A percentile compares a stretch with the other conserved stretches of the same genome.
Evolutionary conservation across 352 stramenopile species (phyloP).

Genomic region (Pythium rhizo-oryzae): DNA sequence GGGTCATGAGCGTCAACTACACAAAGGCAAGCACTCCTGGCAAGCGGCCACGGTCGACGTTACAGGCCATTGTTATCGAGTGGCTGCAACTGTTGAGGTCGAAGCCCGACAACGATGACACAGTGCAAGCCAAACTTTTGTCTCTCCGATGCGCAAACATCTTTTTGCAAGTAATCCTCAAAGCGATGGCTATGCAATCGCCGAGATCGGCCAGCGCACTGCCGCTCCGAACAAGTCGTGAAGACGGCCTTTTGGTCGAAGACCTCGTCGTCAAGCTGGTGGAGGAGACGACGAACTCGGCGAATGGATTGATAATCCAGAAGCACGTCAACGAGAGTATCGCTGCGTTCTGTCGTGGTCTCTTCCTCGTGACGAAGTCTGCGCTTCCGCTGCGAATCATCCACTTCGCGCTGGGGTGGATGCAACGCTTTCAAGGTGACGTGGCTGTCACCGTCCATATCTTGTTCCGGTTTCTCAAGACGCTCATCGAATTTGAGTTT

Average conservation of each 20-base stretch:
- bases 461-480: slow-evolving; percentile 66
- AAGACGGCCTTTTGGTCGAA: slow-evolving; percentile 50
- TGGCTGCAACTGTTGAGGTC: slow-evolving; percentile 54
- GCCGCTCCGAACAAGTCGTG: slow-evolving; percentile 14
- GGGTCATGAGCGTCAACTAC: slow-evolving; percentile 1
- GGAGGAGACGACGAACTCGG: slow-evolving; percentile 32
- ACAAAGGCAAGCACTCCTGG: slow-evolving; percentile 1
- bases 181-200: slow-evolving; percentile 46
- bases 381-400: slow-evolving; percentile 47
- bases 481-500: slow-evolving; percentile 71
- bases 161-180: slow-evolving; percentile 66
- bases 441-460: slow-evolving; percentile 63
- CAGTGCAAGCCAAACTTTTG: slow-evolving; percentile 39
- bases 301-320: slow-evolving; percentile 48
- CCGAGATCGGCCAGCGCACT: slow-evolving; percentile 32
- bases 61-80: slow-evolving; percentile 47
- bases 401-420: slow-evolving; percentile 43
- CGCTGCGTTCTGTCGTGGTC: slow-evolving; percentile 49
- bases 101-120: slow-evolving; percentile 33
- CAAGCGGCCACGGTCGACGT: slow-evolving; percentile 32
- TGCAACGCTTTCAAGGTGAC: slow-evolving; percentile 42
- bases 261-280: slow-evolving; percentile 49
- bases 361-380: slow-evolving; percentile 62
- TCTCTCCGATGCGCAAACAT: slow-evolving; percentile 57
- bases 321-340: slow-evolving; percentile 76